Percentiles rank a stretch among this genome's conserved stretches.
Conservation (phyloP, 2,329 filamentous ascomycete species). For the Fusarium robinianum region DNA sequence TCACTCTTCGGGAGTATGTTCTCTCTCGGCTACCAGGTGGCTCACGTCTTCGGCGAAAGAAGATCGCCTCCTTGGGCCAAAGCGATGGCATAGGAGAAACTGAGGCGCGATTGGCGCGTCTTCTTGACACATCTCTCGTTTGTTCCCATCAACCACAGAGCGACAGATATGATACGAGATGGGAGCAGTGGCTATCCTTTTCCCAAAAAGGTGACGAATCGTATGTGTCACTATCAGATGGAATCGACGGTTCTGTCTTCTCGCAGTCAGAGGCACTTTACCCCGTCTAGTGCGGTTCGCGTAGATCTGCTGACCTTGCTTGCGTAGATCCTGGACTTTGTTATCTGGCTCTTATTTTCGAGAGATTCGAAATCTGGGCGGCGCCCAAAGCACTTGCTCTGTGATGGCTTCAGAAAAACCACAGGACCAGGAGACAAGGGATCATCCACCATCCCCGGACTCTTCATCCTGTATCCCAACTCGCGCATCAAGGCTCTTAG, state of each 20-base stretch:
- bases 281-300: conserved; percentile 5
- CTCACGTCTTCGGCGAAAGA: conserved; percentile 66
- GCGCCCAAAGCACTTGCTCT: conserved; percentile 75
- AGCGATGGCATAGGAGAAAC: conserved; percentile 32
- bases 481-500: conserved; percentile 72
- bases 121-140: conserved; percentile 74
- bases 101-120: conserved; percentile 52
- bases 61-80: conserved; percentile 54
- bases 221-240: conserved; percentile 56
- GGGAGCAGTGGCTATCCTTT: conserved; percentile 62
- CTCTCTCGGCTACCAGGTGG: conserved; percentile 66
- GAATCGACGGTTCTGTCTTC: conserved; percentile 49
- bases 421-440: conserved; percentile 37
- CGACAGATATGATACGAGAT: conserved; percentile 46
- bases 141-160: conserved; percentile 50
- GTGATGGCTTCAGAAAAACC: conserved; percentile 74
- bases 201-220: conserved; percentile 66
- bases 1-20: conserved; percentile 72
- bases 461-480: conserved; percentile 69
- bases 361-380: conserved; percentile 49
- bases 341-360: conserved; percentile 77
- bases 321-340: conserved; percentile 74
- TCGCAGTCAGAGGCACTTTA: conserved; percentile 65
- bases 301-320: conserved; percentile 16
- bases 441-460: conserved; percentile 62